Conservation (phyloP, 352 stramenopile species). For the Bremia lactucae region DNA sequence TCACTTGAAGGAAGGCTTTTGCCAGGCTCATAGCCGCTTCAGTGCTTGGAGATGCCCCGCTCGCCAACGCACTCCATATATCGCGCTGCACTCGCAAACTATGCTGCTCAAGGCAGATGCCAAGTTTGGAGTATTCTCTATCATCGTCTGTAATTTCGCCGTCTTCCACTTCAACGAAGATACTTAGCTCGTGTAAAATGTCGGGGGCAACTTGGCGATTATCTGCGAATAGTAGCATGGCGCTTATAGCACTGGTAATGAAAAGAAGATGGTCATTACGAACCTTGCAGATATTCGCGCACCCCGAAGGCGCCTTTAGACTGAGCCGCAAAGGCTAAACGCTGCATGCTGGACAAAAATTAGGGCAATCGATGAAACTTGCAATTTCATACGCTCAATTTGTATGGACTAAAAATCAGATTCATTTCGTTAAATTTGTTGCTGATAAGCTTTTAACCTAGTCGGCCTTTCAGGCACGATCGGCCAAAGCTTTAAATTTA, state of each 20-base stretch:
- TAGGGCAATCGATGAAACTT: no score
- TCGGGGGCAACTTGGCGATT: conserved; percentile 20
- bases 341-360: no score
- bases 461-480: no score
- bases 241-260: not conserved
- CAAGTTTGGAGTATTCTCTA: conserved; percentile 6
- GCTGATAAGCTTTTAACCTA: no score
- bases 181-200: conserved; percentile 24
- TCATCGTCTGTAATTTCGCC: not conserved
- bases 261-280: not conserved
- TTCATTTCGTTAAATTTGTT: no score
- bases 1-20: conserved; percentile 14
- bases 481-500: no score
- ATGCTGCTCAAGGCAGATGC: conserved; percentile 35
- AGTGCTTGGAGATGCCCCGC: conserved; percentile 7
- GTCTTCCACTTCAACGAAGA: conserved; percentile 6
- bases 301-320: conserved; percentile 32
- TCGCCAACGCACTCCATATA: conserved; percentile 48
- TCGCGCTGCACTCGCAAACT: conserved; percentile 34
- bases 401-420: no score
- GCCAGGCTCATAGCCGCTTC: conserved; percentile 10
- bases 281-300: conserved; percentile 30
- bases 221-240: conserved; percentile 18
- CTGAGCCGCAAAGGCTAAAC: conserved; percentile 25
- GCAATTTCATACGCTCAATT: no score